These are phyloP conservation scores for Castanea crenata DNA, from an alignment of 306 rosid species.

Conservation along the genomic window DNA sequence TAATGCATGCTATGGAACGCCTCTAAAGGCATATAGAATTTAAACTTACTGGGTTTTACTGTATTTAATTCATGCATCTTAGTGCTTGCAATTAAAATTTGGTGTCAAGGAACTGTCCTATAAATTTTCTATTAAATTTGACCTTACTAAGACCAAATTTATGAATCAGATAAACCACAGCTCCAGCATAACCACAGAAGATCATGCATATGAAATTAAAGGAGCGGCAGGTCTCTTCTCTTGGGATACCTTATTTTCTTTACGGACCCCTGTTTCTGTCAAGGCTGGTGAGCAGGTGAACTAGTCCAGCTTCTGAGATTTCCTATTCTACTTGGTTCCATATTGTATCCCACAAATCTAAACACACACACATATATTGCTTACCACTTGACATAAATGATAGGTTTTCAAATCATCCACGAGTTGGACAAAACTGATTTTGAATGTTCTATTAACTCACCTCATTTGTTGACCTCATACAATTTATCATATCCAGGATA, in stretches of 20 bases:
- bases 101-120: not conserved
- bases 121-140: not conserved
- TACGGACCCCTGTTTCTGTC: conserved; percentile 72
- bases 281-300: conserved; percentile 93
- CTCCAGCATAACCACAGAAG: conserved; percentile 64
- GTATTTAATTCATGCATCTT: not conserved
- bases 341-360: not conserved
- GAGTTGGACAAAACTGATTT: not conserved
- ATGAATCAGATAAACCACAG: conserved; percentile 82
- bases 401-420: not conserved
- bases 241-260: conserved; percentile 79
- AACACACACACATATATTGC: not conserved
- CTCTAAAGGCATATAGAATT: not conserved
- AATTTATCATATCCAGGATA: no score
- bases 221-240: conserved; percentile 93
- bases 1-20: not conserved
- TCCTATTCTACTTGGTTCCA: not conserved
- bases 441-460: no score
- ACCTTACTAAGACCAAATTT: conserved; percentile 15
- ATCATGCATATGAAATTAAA: conserved; percentile 78
- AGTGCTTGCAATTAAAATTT: not conserved
- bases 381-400: not conserved
- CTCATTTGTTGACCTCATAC: no score
- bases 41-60: not conserved
- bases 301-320: conserved; percentile 2